Evolutionary conservation across 441 rosid species (phyloP), one percentile per base, ranked within the genome.

Genomic region (Gossypium davidsonii): DNA sequence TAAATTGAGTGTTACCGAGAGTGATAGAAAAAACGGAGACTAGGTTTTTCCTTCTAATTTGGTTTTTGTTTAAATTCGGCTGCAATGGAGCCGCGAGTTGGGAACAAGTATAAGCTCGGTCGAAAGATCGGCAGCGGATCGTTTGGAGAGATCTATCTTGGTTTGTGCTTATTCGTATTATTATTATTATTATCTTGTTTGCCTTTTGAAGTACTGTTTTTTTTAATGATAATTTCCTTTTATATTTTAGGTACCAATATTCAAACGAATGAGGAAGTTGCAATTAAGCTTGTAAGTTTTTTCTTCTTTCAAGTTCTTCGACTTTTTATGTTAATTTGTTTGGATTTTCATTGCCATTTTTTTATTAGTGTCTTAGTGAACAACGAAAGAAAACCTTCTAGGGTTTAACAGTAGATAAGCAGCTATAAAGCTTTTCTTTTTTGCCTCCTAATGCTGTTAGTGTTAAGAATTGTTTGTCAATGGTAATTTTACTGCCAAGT

Each of bases 111-210:
- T 76, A 91, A 93, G 3, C 89, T 92, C 5, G 98, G 97, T 49
- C 85, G 96, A 52, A 95, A 91, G 88, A 95, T 95, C 85, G 99
- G 99, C 17, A 89, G 98, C 77, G 99, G 99, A 58, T 95, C 99
- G 0, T 95, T 95, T 73, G 99, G 99, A 49, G 98, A 95, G 92
- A 93, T 95, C 90, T 89, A 90, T 85, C 93, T 90, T 17, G 98
- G 98, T 93, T 74, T 63, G 89, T 68, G 20, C 77, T 26, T 67
- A 52, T 65, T 49, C 78, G 23, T 67, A 52, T 79, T 20, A 7
- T 79, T 20, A 7, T 79, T 20, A 7, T 62, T 17, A 9, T 20
- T 58, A 0, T 52, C 6, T 1, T 18, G 11, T 53, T 53, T 53
- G 23, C 9, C 3, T 6, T 53, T 53, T 53, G 11, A 18, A 39